A percentile compares a stretch with the other conserved stretches of the same genome.
These are phyloP conservation scores for Lodderomyces elongisporus DNA, from an alignment of 1,139 yeast genomes.

Conservation along the genomic window DNA sequence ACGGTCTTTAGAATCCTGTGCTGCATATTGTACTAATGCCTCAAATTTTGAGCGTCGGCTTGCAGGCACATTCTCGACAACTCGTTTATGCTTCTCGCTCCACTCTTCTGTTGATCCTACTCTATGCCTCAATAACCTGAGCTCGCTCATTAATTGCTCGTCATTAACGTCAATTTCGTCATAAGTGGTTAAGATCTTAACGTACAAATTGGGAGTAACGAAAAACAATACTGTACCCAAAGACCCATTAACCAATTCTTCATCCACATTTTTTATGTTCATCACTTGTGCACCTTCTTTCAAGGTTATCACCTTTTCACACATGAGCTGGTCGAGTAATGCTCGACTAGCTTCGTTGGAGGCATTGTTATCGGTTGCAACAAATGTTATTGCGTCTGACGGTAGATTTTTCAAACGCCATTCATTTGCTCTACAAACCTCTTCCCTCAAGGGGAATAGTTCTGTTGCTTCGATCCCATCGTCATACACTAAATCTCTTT, in stretches of 20 bases:
- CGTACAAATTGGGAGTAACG: conserved; percentile 32
- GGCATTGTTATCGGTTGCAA: conserved; percentile 44
- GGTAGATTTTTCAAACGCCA: conserved; percentile 38
- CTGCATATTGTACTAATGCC: conserved; percentile 30
- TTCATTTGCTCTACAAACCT: conserved; percentile 67
- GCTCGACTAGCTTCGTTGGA: conserved; percentile 13
- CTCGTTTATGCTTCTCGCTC: conserved; percentile 42
- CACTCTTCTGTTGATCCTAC: conserved; percentile 22
- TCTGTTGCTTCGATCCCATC: conserved; percentile 85
- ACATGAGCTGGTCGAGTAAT: conserved; percentile 42
- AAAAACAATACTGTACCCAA: conserved; percentile 63
- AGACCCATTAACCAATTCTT: conserved; percentile 51
- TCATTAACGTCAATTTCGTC: conserved; percentile 19
- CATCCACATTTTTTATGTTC: conserved; percentile 44
- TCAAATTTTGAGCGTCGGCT: conserved; percentile 24
- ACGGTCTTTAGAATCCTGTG: conserved; percentile 16
- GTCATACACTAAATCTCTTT: conserved; percentile 50
- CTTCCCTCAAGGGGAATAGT: conserved; percentile 66
- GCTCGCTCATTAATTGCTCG: conserved; percentile 21
- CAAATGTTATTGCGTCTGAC: conserved; percentile 39
- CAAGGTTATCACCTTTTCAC: conserved; percentile 38
- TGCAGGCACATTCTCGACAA: conserved; percentile 20
- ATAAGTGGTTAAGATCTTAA: conserved; percentile 24
- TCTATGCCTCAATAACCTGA: conserved; percentile 23
- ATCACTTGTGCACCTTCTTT: conserved; percentile 62